A percentile compares a stretch with the other conserved stretches of the same genome.
phyloP scores from a whole-genome alignment of 768 basidiomycete genomes.

The Collybia mongolica region DNA sequence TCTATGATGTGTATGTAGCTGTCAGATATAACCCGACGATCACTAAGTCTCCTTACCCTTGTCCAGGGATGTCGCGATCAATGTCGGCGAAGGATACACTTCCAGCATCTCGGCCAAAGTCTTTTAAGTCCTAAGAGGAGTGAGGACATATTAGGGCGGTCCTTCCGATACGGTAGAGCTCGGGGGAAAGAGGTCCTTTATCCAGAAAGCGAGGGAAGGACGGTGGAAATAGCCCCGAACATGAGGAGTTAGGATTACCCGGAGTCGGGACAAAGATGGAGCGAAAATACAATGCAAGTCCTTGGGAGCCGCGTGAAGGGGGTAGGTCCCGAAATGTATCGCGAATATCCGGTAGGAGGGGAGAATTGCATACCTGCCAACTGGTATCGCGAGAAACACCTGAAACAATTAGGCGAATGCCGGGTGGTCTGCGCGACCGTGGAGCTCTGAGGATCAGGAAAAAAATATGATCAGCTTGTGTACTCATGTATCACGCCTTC shows the following conservation, averaged over 20 bases:
- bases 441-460: constrained; percentile 37
- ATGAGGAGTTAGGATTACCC: constrained; percentile 12
- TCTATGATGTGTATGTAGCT: constrained; percentile 45
- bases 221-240: constrained; percentile 7
- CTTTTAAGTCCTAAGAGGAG: constrained; percentile 87
- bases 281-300: constrained; percentile 17
- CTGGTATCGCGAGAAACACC: constrained; percentile 93
- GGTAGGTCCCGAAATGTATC: constrained; percentile 16
- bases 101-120: constrained; percentile 93
- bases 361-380: constrained; percentile 87
- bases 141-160: constrained; percentile 40
- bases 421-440: constrained; percentile 75
- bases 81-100: constrained; percentile 95
- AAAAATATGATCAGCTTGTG: constrained; percentile 7
- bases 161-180: constrained; percentile 28
- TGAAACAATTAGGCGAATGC: constrained; percentile 80
- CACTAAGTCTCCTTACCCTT: constrained; percentile 63
- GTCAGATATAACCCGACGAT: background rate
- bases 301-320: constrained; percentile 20
- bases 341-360: constrained; percentile 18
- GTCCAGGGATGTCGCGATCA: constrained; percentile 80
- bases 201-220: constrained; percentile 13
- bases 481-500: constrained; percentile 9
- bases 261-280: constrained; percentile 4
- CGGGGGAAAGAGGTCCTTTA: constrained; percentile 16